Percentiles rank a stretch among this genome's conserved stretches.
Evolutionary conservation across 2,329 filamentous ascomycete species (phyloP).

Genomic region (Aaosphaeria arxii): DNA sequence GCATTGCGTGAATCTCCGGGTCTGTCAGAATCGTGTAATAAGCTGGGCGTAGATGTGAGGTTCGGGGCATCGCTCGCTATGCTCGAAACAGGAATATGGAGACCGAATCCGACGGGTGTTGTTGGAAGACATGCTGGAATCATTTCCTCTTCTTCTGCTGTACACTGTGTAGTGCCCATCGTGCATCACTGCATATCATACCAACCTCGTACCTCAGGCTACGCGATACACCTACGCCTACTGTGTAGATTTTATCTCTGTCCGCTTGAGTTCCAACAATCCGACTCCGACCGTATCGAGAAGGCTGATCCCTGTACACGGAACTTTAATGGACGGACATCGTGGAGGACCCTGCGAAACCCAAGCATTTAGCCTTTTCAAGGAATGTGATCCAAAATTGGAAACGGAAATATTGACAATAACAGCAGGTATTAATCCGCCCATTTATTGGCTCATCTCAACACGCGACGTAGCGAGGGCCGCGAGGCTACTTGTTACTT

Average conservation of each 20-base stretch:
- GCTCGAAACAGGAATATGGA: slow-evolving; percentile 11
- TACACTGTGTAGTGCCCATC: too few relatives aligned
- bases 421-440: slow-evolving; percentile 31
- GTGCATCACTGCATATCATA: too few relatives aligned
- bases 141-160: too few relatives aligned
- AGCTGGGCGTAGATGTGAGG: not conserved
- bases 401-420: slow-evolving; percentile 33
- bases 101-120: slow-evolving; percentile 8
- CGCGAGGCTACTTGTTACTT: slow-evolving; percentile 1
- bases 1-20: slow-evolving; percentile 3
- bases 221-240: too few relatives aligned
- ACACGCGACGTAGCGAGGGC: slow-evolving; percentile 24
- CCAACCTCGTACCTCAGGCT: too few relatives aligned
- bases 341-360: slow-evolving; percentile 13
- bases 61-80: slow-evolving; percentile 9
- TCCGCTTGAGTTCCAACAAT: slow-evolving; percentile 4
- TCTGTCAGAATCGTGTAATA: not conserved
- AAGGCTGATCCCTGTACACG: slow-evolving; percentile 12
- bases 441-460: slow-evolving; percentile 33
- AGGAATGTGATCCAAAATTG: slow-evolving; percentile 27
- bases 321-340: slow-evolving; percentile 22
- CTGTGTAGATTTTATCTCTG: not conserved
- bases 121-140: not conserved
- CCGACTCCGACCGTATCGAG: slow-evolving; percentile 16
- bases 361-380: slow-evolving; percentile 28